Evolutionary conservation across 805 yeast species (phyloP).

Genomic region (Cyberlindnera nakhonratchasimensis): DNA sequence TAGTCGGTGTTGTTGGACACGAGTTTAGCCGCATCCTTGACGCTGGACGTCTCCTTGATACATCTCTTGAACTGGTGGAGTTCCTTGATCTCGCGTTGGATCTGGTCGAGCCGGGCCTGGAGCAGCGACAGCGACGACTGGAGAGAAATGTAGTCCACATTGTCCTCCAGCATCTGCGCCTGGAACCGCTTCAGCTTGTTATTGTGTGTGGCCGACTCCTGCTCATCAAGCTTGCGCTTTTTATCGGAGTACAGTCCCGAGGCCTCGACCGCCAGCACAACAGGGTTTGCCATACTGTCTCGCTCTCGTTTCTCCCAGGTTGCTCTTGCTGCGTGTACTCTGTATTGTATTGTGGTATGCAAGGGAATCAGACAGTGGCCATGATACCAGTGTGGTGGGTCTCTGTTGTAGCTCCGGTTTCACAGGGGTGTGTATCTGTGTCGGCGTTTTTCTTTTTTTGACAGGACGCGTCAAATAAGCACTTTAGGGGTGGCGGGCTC

Average conservation of each 20-base stretch:
- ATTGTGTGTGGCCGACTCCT: not conserved
- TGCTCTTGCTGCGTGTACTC: no score
- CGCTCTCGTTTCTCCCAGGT: no score
- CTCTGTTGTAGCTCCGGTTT: no score
- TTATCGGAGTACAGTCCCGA: conserved; percentile 2
- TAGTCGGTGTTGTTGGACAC: conserved; percentile 18
- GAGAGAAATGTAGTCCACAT: conserved; percentile 24
- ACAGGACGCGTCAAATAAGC: no score
- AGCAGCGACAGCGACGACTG: conserved; percentile 25
- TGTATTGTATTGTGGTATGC: no score
- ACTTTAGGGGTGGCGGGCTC: no score
- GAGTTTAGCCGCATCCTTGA: conserved; percentile 17
- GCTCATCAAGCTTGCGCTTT: conserved; percentile 12
- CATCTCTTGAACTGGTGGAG: conserved; percentile 21
- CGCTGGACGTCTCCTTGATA: conserved; percentile 16
- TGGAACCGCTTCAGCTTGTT: conserved; percentile 18
- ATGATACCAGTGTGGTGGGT: no score
- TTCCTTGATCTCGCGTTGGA: conserved; percentile 24
- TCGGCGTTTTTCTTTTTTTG: no score
- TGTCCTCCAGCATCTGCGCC: conserved; percentile 16
- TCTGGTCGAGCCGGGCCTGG: conserved; percentile 14
- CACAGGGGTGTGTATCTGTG: no score
- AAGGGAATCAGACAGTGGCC: no score
- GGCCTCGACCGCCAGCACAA: not conserved
- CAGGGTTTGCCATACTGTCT: conserved; percentile 10